Percentiles rank a stretch among this genome's conserved stretches.
Evolutionary conservation across 2,329 filamentous ascomycete genomes (phyloP).

Genomic region (Penicillium sp.): DNA sequence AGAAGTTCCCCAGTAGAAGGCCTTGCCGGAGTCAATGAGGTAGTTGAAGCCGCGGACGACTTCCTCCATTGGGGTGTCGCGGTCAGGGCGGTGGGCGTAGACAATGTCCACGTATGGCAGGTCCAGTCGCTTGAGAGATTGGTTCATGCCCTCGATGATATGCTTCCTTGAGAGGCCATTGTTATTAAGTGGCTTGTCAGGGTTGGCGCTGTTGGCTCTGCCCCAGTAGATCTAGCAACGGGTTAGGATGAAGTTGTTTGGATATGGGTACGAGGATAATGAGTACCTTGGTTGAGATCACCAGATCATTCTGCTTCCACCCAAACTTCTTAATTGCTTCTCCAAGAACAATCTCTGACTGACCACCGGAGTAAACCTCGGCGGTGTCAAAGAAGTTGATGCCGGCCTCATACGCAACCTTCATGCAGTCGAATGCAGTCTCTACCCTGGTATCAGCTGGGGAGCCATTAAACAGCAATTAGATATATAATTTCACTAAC

Average conservation of each 20-base stretch:
- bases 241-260: background rate
- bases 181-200: constrained; percentile 64
- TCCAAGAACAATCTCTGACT: constrained; percentile 58
- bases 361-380: constrained; percentile 54
- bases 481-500: constrained; percentile 35
- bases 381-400: constrained; percentile 60
- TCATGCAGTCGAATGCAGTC: constrained; percentile 44
- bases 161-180: constrained; percentile 68
- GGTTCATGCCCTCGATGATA: constrained; percentile 65
- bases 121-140: constrained; percentile 61
- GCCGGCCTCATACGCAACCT: constrained; percentile 57
- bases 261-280: background rate
- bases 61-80: constrained; percentile 69
- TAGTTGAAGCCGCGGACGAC: constrained; percentile 70
- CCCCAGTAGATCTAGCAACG: constrained; percentile 62
- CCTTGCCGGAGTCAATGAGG: constrained; percentile 66
- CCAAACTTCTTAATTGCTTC: constrained; percentile 57
- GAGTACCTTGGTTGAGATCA: constrained; percentile 56
- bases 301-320: constrained; percentile 59
- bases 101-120: constrained; percentile 70
- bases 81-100: constrained; percentile 68
- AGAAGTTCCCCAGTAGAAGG: constrained; percentile 70
- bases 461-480: background rate
- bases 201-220: constrained; percentile 58
- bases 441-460: constrained; percentile 13